Evolutionary conservation across 345 rosid genomes (phyloP), one percentile per base, ranked within the genome.

Genomic region (Firmiana major): DNA sequence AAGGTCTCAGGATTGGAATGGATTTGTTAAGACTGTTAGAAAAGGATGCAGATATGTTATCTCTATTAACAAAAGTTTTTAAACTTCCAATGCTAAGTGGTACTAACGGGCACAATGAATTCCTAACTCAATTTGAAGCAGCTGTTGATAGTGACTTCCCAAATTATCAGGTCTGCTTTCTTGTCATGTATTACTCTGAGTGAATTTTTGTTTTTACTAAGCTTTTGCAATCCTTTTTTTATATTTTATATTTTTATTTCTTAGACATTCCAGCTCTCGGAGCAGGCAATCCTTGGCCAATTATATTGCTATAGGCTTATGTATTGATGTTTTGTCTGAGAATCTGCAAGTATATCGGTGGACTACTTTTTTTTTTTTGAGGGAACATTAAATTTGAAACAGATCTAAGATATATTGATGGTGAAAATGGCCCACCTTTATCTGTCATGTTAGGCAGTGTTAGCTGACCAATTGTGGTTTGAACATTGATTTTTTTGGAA

Each of bases 131-230:
- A 78, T 88, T 95, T 46, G 98, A 93, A 89, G 98, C 97, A 65
- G 99, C 99, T 34, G 76, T 93, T 51, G 98, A 89, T 42, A 93
- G 96, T 45, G 99, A 93, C 86, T 95, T 95, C 83, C 97, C 98
- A 9, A 84, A 89, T 85, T 92, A 90, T 80, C 97, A 93, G 99
- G 99, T 93, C 60, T 76, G 86, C 78, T 78, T 79, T 78, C 71
- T 60, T 77, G 46, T 38, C 42, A 1, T 74, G 46, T 36, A 16
- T 79, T n/a, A 5, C 40, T 63, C 49, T n/a, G 31, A 51, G n/a
- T n/a, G 71, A 10, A 45, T 43, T 15, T 55, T 28, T 58, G 51
- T 48, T 26, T 16, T 2, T 45, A 40, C 19, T 28, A 60, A 55
- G 28, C 58, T 60, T 3, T 62, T 55, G 43, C 59, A 22, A 24